Evolutionary conservation across 306 rosid species (phyloP), one percentile per base, ranked within the genome.

Genomic region (Luffa aegyptiaca): DNA sequence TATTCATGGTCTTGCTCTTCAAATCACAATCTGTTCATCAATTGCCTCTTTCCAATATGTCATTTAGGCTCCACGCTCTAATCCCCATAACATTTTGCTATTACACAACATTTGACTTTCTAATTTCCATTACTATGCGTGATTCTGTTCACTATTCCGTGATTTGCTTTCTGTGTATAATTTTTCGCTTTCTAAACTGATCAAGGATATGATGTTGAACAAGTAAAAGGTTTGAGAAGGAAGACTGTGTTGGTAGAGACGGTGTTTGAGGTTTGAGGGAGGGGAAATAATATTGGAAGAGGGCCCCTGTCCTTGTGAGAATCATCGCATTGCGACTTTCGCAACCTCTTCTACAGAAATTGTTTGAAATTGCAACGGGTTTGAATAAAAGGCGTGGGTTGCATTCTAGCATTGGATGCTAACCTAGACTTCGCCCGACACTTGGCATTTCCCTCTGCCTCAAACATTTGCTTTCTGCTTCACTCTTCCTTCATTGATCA

Each of bases 311-410:
- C 80, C 84, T 84, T 89, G 94, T 83, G 26, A 49, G n/a, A 94
- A 93, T 57, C 56, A 87, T 90, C 59, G 90, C 93, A 89, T 3
- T 80, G 89, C 20, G 90, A 88, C 96, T 79, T 70, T 89, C 90
- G 96, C 97, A 94, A 90, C 92, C 87, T 92, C 94, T 94, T 89
- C 92, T 39, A 94, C 55, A 93, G 3, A 69, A 84, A 85, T 8
- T 53, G 11, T 5, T 57, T 6, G 44, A 20, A 49, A 41, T 52
- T 65, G 83, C 81, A 10, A 10, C 21, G 95, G 94, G 92, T 90
- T 83, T 93, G 57, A 86, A 26, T 65, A 90, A 94, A 94, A 92
- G 96, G 94, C 94, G 88, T 87, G 96, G 94, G 88, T 88, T 92
- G 84, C 94, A 89, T 90, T 89, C 96, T 92, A 94, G 81, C 80